A percentile compares a stretch with the other conserved stretches of the same genome.
These are phyloP conservation scores for Rutstroemia sp. DNA, from an alignment of 2,329 filamentous ascomycete species.

Conservation along the genomic window DNA sequence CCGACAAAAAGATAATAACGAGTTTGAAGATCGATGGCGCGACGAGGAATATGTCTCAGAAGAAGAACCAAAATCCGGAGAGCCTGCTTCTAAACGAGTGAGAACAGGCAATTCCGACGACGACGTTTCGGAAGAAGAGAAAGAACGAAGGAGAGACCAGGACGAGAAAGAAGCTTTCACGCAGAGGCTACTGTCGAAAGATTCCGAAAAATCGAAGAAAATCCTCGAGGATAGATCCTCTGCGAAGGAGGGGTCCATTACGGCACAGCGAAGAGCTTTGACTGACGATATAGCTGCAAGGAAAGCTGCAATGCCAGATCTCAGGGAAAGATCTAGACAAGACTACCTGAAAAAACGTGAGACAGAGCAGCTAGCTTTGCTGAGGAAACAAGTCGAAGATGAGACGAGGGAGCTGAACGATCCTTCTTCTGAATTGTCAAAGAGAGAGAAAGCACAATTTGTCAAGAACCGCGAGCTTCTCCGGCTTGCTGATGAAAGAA, in stretches of 20 bases:
- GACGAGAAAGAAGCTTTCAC: slow-evolving; percentile 74
- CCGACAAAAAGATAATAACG: slow-evolving; percentile 45
- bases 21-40: slow-evolving; percentile 74
- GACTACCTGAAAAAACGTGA: slow-evolving; percentile 93
- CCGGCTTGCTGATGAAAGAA: slow-evolving; percentile 68
- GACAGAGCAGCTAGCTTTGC: slow-evolving; percentile 72
- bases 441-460: slow-evolving; percentile 66
- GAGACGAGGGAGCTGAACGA: slow-evolving; percentile 75
- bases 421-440: slow-evolving; percentile 60
- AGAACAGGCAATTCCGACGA: slow-evolving; percentile 55
- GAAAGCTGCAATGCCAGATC: slow-evolving; percentile 66
- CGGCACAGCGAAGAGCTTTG: slow-evolving; percentile 52
- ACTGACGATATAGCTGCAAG: slow-evolving; percentile 62
- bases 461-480: slow-evolving; percentile 79
- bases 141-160: slow-evolving; percentile 56
- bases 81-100: slow-evolving; percentile 64
- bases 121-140: slow-evolving; percentile 53
- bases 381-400: slow-evolving; percentile 84
- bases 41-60: slow-evolving; percentile 59
- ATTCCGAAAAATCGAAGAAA: slow-evolving; percentile 63
- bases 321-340: slow-evolving; percentile 78
- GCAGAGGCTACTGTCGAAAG: slow-evolving; percentile 63
- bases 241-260: slow-evolving; percentile 47
- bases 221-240: slow-evolving; percentile 51
- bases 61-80: slow-evolving; percentile 52